Evolutionary conservation across 2,329 filamentous ascomycete genomes (phyloP).

Genomic region (Neurospora sp.): DNA sequence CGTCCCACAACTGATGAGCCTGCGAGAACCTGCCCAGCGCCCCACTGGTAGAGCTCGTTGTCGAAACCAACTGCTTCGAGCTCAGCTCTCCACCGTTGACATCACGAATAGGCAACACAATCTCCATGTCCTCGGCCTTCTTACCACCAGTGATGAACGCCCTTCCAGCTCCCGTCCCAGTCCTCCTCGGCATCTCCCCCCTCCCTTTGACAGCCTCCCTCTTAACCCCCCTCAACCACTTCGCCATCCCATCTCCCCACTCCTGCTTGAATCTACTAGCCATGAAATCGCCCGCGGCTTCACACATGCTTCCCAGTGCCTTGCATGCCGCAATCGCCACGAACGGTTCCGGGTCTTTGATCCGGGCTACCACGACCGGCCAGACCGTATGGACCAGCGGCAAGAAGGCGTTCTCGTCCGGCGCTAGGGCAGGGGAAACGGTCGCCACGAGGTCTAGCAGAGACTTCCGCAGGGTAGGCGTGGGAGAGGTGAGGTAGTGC

Average conservation of each 20-base stretch:
- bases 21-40: constrained; percentile 52
- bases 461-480: constrained; percentile 66
- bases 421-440: constrained; percentile 60
- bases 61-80: neutral
- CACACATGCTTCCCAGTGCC: constrained; percentile 59
- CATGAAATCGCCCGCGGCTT: constrained; percentile 72
- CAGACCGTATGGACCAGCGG: constrained; percentile 86
- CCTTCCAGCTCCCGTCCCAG: neutral
- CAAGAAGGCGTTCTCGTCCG: constrained; percentile 73
- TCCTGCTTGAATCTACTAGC: constrained; percentile 62
- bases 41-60: constrained; percentile 14
- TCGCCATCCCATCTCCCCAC: constrained; percentile 45
- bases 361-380: constrained; percentile 65
- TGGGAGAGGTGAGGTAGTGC: constrained; percentile 81
- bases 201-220: constrained; percentile 24
- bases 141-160: neutral
- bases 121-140: constrained; percentile 2
- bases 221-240: constrained; percentile 38
- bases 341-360: constrained; percentile 58
- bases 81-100: neutral
- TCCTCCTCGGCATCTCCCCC: constrained; percentile 6
- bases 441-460: constrained; percentile 69
- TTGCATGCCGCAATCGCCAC: constrained; percentile 62
- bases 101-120: constrained; percentile 10
- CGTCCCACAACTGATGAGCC: constrained; percentile 54